These are phyloP conservation scores for Vitis hybrid DNA, from an alignment of 177 flowering plant species.

Conservation along the genomic window DNA sequence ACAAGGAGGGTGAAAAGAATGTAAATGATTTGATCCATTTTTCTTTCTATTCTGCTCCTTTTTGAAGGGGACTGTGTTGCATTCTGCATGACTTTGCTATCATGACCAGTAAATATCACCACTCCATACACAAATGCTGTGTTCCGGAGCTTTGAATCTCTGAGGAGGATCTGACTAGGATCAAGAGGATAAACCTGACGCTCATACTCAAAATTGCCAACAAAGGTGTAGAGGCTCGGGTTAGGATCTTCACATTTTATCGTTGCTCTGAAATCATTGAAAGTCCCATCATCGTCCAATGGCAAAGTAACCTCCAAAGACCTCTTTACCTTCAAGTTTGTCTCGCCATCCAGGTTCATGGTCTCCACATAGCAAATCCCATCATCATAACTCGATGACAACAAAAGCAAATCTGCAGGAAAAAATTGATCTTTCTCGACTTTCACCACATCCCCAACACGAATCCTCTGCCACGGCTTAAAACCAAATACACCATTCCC, in stretches of 20 bases:
- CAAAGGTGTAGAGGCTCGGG: slow-evolving; percentile 80
- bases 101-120: slow-evolving; percentile 78
- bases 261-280: slow-evolving; percentile 63
- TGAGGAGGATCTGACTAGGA: slow-evolving; percentile 77
- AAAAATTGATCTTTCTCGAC: slow-evolving; percentile 92
- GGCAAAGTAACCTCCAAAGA: slow-evolving; percentile 72
- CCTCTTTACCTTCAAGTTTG: slow-evolving; percentile 88
- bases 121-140: slow-evolving; percentile 70
- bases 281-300: slow-evolving; percentile 59
- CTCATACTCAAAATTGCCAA: slow-evolving; percentile 82
- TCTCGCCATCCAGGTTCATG: slow-evolving; percentile 97
- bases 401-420: slow-evolving; percentile 83
- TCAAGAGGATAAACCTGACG: slow-evolving; percentile 72
- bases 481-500: slow-evolving; percentile 57
- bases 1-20: slow-evolving; percentile 71
- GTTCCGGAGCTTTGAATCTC: slow-evolving; percentile 87
- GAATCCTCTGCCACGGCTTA: slow-evolving; percentile 69
- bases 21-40: slow-evolving; percentile 87
- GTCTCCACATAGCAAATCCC: slow-evolving; percentile 98
- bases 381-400: slow-evolving; percentile 92
- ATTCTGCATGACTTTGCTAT: slow-evolving; percentile 88
- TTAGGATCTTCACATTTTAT: slow-evolving; percentile 92
- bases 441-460: slow-evolving; percentile 84
- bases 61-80: slow-evolving; percentile 77
- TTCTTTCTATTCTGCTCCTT: slow-evolving; percentile 69